Base-by-base conservation (phyloP, 768 basidiomycete species). In the Suillus lakei region DNA sequence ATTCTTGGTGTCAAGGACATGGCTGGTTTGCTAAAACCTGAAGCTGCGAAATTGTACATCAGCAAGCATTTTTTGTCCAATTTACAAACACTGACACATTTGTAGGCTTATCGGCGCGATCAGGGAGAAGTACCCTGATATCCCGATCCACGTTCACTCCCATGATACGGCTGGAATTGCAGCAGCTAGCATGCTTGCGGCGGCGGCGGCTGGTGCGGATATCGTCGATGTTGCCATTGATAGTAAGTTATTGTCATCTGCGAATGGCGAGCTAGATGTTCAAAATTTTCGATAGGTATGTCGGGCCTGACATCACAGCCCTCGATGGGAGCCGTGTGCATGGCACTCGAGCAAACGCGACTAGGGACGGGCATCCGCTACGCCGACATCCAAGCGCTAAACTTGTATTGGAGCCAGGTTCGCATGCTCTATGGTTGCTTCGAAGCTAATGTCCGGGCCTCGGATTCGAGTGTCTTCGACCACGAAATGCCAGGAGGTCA, bases 401-500 rank as follows among this genome's bases (percentile, higher is more conserved):
- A 99, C 85, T 79, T 90, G 64, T 99, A 99, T 81, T 99, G 98
- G 98, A 94, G 91, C 63, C 96, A 98, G 83, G 92, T 98, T 76
- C 92, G 98, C 75, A 82, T 93, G 81, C 87, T 99, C 55, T 99
- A 99, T 82, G 78, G 86, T 75, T 98, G 96, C 83, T 99, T 99
- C 83, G 98, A 99, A 78, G 98, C 98, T 63, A 98, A 98, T 74
- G 96, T 99, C 71, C 89, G 95, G 61, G 94, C 96, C 30, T 96
- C 95, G 61, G 98, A 99, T 76, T 98, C 96, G 56, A 95, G 94
- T 79, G 96, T 99, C 61, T 99, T 98, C 77, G 96, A 96, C 74
- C 97, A 98, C 79, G 96, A 98, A 81, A 99, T 99, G 98, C 97
- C 97, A 62, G 98, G 96, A 76, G 97, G 96, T 53, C 95, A 95